A percentile compares a stretch with the other conserved stretches of the same genome.
Conservation (phyloP, 257 asterid species). For the Cordia subcordata region DNA sequence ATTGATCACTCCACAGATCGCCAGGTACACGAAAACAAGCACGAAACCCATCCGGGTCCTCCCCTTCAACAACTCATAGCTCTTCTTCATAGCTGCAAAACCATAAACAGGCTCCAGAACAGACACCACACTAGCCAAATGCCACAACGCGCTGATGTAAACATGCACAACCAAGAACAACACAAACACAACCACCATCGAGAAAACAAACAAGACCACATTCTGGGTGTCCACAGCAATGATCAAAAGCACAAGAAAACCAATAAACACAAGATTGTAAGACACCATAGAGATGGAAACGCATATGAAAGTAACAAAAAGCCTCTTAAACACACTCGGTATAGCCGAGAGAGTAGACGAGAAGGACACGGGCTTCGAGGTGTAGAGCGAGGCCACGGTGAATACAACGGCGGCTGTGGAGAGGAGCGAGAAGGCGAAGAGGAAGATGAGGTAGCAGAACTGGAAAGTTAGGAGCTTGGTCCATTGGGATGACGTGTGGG, state of each 20-base stretch:
- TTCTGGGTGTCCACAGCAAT: constrained; percentile 62
- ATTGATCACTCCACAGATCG: constrained; percentile 61
- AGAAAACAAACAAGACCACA: constrained; percentile 45
- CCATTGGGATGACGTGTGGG: constrained; percentile 56
- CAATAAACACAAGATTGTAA: constrained; percentile 58
- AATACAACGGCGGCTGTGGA: constrained; percentile 93
- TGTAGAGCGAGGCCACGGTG: constrained; percentile 86
- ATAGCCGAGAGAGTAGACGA: constrained; percentile 67
- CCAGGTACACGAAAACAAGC: constrained; percentile 61
- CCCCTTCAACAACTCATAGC: constrained; percentile 67
- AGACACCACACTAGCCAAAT: constrained; percentile 84
- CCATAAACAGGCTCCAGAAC: constrained; percentile 80
- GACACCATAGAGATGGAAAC: constrained; percentile 60
- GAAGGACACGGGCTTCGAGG: constrained; percentile 83
- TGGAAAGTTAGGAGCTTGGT: constrained; percentile 66
- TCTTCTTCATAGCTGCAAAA: constrained; percentile 68
- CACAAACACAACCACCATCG: constrained; percentile 47
- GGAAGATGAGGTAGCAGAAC: constrained; percentile 76
- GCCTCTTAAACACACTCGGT: constrained; percentile 72
- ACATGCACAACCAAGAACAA: constrained; percentile 77
- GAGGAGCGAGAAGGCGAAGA: constrained; percentile 76
- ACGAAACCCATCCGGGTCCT: constrained; percentile 48
- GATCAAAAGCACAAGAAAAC: constrained; percentile 55
- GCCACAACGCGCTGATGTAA: constrained; percentile 88
- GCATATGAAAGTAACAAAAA: constrained; percentile 75